Conservation (phyloP, 352 stramenopile species). For the Pythium chondricola region DNA sequence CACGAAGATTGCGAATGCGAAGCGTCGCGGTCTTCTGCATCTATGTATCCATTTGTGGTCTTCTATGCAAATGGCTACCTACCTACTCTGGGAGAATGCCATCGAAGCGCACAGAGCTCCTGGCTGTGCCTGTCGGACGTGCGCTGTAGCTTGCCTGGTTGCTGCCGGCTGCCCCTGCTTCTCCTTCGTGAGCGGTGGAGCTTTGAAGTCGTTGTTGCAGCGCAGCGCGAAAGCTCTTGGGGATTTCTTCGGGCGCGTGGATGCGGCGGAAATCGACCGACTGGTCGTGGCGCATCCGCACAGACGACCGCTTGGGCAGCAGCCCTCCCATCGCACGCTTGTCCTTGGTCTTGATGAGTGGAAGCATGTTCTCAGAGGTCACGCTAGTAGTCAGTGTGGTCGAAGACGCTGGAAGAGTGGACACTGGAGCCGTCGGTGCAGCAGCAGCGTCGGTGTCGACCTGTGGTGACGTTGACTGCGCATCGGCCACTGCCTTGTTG, state of each 20-base stretch:
- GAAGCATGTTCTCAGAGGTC: constrained; percentile 34
- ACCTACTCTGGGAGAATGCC: constrained; percentile 16
- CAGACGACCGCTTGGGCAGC: constrained; percentile 55
- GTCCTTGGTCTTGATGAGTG: constrained; percentile 47
- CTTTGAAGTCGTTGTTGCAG: constrained; percentile 35
- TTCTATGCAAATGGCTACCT: no score
- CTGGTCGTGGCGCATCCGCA: constrained; percentile 56
- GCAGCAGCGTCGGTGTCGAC: not conserved
- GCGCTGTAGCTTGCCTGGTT: not conserved
- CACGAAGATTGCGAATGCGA: no score
- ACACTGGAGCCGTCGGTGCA: not conserved
- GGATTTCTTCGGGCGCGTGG: constrained; percentile 64
- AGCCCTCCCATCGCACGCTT: constrained; percentile 59
- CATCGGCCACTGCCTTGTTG: not conserved
- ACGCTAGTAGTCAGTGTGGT: constrained; percentile 29
- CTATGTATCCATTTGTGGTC: no score
- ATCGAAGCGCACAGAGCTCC: constrained; percentile 9
- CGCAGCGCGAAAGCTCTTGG: constrained; percentile 62
- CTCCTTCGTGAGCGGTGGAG: no score
- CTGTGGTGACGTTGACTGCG: not conserved
- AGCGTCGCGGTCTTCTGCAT: no score
- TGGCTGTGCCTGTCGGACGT: not conserved
- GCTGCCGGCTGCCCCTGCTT: not conserved
- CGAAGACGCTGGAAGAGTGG: not conserved
- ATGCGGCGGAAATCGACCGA: constrained; percentile 62